A percentile compares a stretch with the other conserved stretches of the same genome.
phyloP scores from a whole-genome alignment of 306 rosid genomes.

The Sesbania bispinosa region DNA sequence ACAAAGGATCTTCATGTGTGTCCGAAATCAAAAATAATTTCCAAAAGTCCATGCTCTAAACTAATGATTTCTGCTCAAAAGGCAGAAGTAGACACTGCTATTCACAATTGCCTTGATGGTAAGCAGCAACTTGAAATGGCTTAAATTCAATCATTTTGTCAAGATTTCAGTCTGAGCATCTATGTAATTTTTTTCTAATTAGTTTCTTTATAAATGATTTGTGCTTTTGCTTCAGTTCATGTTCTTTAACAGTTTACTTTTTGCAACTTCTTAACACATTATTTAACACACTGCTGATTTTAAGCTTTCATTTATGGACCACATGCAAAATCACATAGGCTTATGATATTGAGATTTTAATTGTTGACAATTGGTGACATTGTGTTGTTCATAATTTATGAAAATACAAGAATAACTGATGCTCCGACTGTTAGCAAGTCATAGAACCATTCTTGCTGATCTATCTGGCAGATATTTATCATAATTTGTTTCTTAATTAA shows the following conservation, averaged over 20 bases:
- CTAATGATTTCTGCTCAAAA: slow-evolving; percentile 43
- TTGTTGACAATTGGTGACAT: background rate
- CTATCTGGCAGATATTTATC: slow-evolving; percentile 1
- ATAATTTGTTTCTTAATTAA: no score
- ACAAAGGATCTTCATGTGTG: slow-evolving; percentile 61
- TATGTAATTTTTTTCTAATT: background rate
- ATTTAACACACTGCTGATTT: background rate
- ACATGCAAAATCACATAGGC: background rate
- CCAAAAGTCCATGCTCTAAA: slow-evolving; percentile 64
- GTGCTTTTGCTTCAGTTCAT: background rate
- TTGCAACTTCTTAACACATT: background rate
- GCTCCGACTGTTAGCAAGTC: background rate
- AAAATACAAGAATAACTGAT: background rate
- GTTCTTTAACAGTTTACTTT: background rate
- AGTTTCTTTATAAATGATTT: background rate
- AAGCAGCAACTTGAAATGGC: slow-evolving; percentile 30
- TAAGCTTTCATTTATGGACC: background rate
- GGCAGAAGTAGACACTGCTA: slow-evolving; percentile 47
- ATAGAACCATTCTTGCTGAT: background rate
- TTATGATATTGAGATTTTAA: slow-evolving; percentile 1
- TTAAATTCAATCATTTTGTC: background rate
- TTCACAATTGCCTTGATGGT: slow-evolving; percentile 60
- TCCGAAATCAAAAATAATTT: slow-evolving; percentile 68
- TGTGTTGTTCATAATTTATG: background rate
- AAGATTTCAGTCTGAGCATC: background rate